Base-by-base conservation (phyloP, 1,284 basidiomycete genomes). In the Sanghuangporus baumii region DNA sequence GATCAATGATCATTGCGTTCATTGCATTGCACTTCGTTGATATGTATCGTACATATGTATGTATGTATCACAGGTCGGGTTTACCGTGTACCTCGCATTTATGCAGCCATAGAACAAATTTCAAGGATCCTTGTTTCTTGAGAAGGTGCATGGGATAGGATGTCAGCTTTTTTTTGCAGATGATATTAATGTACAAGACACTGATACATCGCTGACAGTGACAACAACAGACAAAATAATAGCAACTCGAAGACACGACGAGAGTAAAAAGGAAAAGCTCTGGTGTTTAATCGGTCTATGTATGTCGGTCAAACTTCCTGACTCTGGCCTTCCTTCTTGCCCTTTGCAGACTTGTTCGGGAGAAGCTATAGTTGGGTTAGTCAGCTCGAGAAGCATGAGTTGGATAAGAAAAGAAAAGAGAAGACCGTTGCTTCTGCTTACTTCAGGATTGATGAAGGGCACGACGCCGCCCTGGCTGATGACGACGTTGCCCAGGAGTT, bases 401-500 rank as follows among this genome's bases (percentile, higher is more conserved):
- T n/a, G n/a, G 1, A 46, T 20, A 57, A 59, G 43, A 9, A 46
- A 31, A 2, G 34, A 59, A 11, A 26, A 6, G 31, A n/a, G 18
- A 36, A 37, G 14, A 26, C 37, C 41, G n/a, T 43, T 38, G 31
- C 55, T 46, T 20, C 43, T 37, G 66, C 74, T 40, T 65, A 78
- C 75, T 68, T 77, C 78, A 54, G 79, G 76, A 70, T 80, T 76
- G 68, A 81, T 81, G 68, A 74, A 74, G 65, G 92, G 92, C 57
- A 94, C 84, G 68, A 93, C 91, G 86, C 91, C 91, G 79, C 91
- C 91, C 74, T 93, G 90, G 50, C 88, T 91, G 81, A 94, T 93
- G 73, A 90, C 86, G 69, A 93, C 91, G 69, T 85, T 79, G 37
- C 90, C 91, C 66, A 93, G 82, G 51, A 91, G 82, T 73, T 84